Base-by-base conservation (phyloP, 2,329 filamentous ascomycete genomes). In the Phialocephala subalpina region DNA sequence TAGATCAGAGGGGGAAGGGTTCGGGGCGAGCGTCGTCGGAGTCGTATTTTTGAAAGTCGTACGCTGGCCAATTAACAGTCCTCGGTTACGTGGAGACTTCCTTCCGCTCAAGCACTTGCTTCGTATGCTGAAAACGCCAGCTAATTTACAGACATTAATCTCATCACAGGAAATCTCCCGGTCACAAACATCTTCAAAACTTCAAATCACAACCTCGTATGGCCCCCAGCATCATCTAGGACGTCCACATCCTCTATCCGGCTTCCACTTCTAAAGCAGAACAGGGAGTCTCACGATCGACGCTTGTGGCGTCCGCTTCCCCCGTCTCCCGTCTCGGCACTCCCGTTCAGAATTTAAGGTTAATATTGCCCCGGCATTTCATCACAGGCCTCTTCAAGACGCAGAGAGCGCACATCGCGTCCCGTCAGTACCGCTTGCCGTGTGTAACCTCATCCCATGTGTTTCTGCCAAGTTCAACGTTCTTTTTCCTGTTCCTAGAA, bases 291-390 rank as follows among this genome's bases (percentile, higher is more conserved):
- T 22, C 45, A 22, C 45, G 20, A 49, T 49, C 45, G 45, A 22
- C 49, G 14, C 49, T 53, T 29, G 49, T 53, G 49, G 49, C 49
- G 49, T 18, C 12, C 25, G 11, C 25, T 3, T 14, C 49, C 49
- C 45, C 45, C n/a, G 22, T 22, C n/a, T 49, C 45, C 45, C n/a
- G 22, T 22, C n/a, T 49, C 45, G 45, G 45, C 45, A 22, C 45
- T 49, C 45, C 45, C 45, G 45, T 53, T 53, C 25, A 8, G 49
- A 12, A 53, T 53, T 53, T 53, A 53, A 53, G 49, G 49, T 53
- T 53, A 53, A 53, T 29, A 12, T 29, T 52, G 22, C 25, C 22
- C 18, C 18, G 11, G 12, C 22, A 29, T 53, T 52, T 53, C 25
- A 27, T 53, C 25, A 53, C 25, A 16, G 2, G 4, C n/a, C n/a